A percentile compares a stretch with the other conserved stretches of the same genome.
Conservation (phyloP, 1,284 basidiomycete genomes). For the Hemileia vastatrix region DNA sequence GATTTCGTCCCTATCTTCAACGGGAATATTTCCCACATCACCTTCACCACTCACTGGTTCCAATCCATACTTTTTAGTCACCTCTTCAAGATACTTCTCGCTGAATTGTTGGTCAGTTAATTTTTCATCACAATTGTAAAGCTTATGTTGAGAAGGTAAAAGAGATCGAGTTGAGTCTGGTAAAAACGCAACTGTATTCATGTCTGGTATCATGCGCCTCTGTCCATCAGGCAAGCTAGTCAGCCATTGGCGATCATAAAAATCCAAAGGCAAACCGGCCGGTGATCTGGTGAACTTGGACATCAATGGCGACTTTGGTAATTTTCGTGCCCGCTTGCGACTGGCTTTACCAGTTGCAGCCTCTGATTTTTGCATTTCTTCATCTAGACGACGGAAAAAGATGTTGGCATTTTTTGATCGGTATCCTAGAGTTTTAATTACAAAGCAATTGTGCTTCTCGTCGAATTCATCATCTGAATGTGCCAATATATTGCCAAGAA, state of each 20-base stretch:
- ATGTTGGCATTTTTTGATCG: conserved; percentile 1
- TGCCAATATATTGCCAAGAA: neutral
- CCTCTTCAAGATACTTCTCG: neutral
- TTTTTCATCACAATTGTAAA: neutral
- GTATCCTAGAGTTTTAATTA: conserved; percentile 4
- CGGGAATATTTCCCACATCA: no score
- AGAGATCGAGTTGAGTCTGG: neutral
- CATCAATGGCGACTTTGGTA: neutral
- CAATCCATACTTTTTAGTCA: neutral
- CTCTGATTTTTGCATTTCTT: neutral
- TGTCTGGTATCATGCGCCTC: neutral
- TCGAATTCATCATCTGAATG: conserved; percentile 12
- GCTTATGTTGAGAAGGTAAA: no score
- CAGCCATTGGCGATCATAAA: neutral
- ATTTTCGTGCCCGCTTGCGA: neutral
- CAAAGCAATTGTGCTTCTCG: neutral
- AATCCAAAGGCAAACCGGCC: neutral
- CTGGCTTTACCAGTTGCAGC: neutral
- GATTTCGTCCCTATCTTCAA: no score
- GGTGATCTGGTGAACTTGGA: no score
- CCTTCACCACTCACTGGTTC: no score
- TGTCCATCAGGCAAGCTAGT: neutral
- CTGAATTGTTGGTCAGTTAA: neutral
- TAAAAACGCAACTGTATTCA: neutral
- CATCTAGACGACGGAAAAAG: conserved; percentile 3